Evolutionary conservation across 495 filamentous ascomycete genomes (phyloP).

Genomic region (Daldinia concentrica): DNA sequence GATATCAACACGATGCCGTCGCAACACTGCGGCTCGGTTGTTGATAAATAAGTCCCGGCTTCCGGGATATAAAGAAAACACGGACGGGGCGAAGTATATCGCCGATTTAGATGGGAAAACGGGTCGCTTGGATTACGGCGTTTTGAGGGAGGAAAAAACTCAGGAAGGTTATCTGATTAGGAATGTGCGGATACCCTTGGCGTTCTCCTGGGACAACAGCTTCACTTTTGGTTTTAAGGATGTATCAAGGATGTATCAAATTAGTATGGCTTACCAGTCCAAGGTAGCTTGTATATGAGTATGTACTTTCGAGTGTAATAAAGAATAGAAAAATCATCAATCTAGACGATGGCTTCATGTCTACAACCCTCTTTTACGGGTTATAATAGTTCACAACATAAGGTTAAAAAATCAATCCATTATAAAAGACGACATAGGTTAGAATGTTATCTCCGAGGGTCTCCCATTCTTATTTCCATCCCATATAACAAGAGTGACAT

Average conservation of each 20-base stretch:
- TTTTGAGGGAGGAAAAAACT: constrained; percentile 1
- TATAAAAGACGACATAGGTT: too few species aligned
- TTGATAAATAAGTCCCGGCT: not conserved
- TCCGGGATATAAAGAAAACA: not conserved
- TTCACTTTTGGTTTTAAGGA: not conserved
- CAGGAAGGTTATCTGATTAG: not conserved
- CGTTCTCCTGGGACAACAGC: not conserved
- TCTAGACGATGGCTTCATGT: too few species aligned
- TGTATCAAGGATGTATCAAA: not conserved
- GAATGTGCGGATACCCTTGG: not conserved
- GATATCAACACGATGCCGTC: not conserved
- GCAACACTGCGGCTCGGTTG: not conserved
- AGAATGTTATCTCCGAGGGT: not conserved
- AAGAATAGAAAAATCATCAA: not conserved
- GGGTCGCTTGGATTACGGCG: constrained; percentile 7
- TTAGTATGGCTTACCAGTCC: not conserved
- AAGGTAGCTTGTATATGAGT: not conserved
- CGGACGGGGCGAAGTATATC: not conserved
- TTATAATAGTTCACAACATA: too few species aligned
- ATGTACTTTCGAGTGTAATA: not conserved
- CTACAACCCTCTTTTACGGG: too few species aligned
- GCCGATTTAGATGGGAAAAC: not conserved
- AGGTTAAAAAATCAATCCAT: too few species aligned
- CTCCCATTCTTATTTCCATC: not conserved
- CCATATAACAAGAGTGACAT: too few species aligned